Evolutionary conservation across 306 rosid species (phyloP), one percentile per base, ranked within the genome.

Genomic region (Clitoria ternatea): DNA sequence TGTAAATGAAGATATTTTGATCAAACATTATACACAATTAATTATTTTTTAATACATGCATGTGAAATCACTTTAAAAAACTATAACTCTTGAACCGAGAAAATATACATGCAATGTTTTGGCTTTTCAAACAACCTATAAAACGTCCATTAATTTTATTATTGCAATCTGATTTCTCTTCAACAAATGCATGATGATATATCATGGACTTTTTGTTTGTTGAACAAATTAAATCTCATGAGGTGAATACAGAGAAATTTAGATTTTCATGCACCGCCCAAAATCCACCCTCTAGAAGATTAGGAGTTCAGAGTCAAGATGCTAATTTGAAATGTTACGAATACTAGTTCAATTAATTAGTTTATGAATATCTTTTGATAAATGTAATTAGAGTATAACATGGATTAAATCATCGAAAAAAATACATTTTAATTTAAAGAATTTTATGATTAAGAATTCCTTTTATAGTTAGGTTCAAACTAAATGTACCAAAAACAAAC

Each of bases 181-280:
- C 37, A 77, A 78, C 49, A 79, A 79, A 49, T 40, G 92, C 89
- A 73, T 89, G 85, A 61, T 37, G 45, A 33, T 32, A 33, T 32
- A 57, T 57, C 40, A 78, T 69, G 69, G 0, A 85, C 87, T 68
- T 70, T 83, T 67, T 83, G 9, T 65, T 76, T 84, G 80, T 78
- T 80, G 88, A 49, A 78, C 96, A 52, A 81, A n/a, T n/a, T n/a
- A n/a, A 82, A 76, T 87, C 87, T 84, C n/a, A n/a, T n/a, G 32
- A 37, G 43, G 55, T 35, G 27, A 50, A 26, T 14, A 62, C 54
- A 62, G 4, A 49, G 32, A 22, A 26, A 61, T 10, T 29, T 2
- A 12, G 48, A 64, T 62, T 62, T 40, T 40, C 52, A 7, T n/a
- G 23, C 69, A 44, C 56, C 43, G 71, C 43, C 57, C 42, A 43